Percentiles rank a stretch among this genome's conserved stretches.
phyloP scores from a whole-genome alignment of 768 basidiomycete species.

The Boletus fagicola region DNA sequence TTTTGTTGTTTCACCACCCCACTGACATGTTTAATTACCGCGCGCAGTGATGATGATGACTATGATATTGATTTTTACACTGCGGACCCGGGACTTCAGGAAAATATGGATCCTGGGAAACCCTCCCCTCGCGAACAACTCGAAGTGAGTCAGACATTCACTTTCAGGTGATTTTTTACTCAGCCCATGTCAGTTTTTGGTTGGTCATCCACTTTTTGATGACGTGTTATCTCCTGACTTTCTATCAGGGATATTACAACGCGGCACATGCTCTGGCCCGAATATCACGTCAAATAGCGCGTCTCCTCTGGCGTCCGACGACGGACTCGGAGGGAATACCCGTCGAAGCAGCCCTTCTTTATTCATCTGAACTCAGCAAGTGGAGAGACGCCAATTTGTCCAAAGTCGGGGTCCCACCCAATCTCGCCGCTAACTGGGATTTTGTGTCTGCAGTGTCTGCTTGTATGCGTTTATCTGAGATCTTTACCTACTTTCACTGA shows the following conservation, averaged over 20 bases:
- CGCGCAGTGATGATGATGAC: constrained; percentile 71
- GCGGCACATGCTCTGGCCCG: constrained; percentile 83
- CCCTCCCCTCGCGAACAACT: constrained; percentile 76
- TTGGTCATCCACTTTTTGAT: constrained; percentile 36
- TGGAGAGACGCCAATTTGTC: constrained; percentile 79
- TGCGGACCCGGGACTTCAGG: constrained; percentile 56
- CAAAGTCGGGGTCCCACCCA: constrained; percentile 81
- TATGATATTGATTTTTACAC: constrained; percentile 90
- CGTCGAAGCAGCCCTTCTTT: constrained; percentile 54
- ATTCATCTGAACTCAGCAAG: constrained; percentile 55
- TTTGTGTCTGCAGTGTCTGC: constrained; percentile 76
- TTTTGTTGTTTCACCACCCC: neutral
- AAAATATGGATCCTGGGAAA: constrained; percentile 46
- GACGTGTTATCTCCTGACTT: constrained; percentile 9
- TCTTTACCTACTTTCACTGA: neutral
- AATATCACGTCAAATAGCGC: constrained; percentile 78
- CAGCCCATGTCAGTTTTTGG: constrained; percentile 54
- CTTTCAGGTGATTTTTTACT: constrained; percentile 4
- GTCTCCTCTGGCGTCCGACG: constrained; percentile 75
- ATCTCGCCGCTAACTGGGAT: constrained; percentile 86
- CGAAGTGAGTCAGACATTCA: constrained; percentile 49
- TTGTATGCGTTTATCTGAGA: constrained; percentile 37
- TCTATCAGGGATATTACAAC: constrained; percentile 70
- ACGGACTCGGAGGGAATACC: constrained; percentile 78
- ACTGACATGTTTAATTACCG: constrained; percentile 27